Evolutionary conservation across 2,329 filamentous ascomycete species (phyloP), one percentile per base, ranked within the genome.

Genomic region (Fusarium chlamydosporum): DNA sequence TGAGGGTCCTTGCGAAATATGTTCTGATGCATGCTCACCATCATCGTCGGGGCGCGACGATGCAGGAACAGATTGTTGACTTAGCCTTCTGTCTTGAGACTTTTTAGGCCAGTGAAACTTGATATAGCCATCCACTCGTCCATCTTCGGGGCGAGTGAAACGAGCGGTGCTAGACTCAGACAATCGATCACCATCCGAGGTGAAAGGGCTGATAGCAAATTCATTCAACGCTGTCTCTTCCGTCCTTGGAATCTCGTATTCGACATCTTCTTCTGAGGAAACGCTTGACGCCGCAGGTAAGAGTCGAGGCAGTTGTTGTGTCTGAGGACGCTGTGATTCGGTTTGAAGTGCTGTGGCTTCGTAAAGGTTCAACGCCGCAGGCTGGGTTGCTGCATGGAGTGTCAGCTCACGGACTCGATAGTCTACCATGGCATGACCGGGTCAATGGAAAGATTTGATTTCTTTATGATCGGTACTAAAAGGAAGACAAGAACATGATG

Each of bases 111-210:
- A 80, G 48, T 76, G 73, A 46, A 80, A 79, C 54, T 80, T 80
- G 58, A 80, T 74, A 61, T 80, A 80, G 3, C 78, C 77, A 48
- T 80, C 80, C 33, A 80, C 77, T 42, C 73, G 72, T 16, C 79
- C 79, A 40, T 77, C 75, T 4, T 66, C 35, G 2, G 79, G 79
- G 7, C 78, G 75, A 40, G 42, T 12, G 54, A 76, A 80, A 3
- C 69, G 75, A 42, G 71, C 75, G 6, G 48, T 29, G 6, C 47
- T 31, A 2, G 61, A 65, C 20, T 68, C 56, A 20, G 75, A 71
- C 46, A 80, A 74, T 4, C 70, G 74, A 13, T 75, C 77, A 29
- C 76, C 46, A 20, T 68, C 74, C 27, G 78, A 76, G 31, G 67
- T 71, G 56, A 80, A 80, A 3, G 79, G 79, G 52, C 76, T 80